Base-by-base conservation (phyloP, 208 protist species). In the Wallacemonas rigidus region DNA sequence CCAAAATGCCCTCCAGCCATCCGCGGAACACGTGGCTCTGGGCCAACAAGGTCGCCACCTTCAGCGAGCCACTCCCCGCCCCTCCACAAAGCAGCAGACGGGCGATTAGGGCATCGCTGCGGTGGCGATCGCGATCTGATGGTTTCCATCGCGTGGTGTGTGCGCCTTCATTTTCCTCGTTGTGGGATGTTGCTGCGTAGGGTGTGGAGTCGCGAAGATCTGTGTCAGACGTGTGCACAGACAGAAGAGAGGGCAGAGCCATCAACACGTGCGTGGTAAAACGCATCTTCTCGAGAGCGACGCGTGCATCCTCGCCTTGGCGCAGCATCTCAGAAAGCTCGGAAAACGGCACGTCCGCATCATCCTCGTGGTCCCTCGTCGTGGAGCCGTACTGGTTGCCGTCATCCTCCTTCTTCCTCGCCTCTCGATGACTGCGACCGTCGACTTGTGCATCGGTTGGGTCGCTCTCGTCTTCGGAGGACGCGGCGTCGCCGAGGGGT, bases 261-360 rank as follows among this genome's bases (percentile, higher is more conserved):
- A 75, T 67, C 26, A 88, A 48, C 4, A 88, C 76, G 39, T 64
- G 62, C 26, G 51, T 74, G 1, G 75, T 82, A 17, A 85, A 72
- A 26, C 82, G 76, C 40, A 91, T 67, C 58, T 81, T 54, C 58
- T 91, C 82, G 48, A 91, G 60, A 9, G 80, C 78, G 17, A 9
- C 12, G 15, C 72, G 69, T 57, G 55, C 72, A 14, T 82, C 80
- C 41, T 82, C 83, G 11, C 60, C 78, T 3, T 67, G 78, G 36
- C 83, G 82, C 73, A 91, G 77, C 45, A 76, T 76, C 73, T 86
- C 77, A 3, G 83, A 85, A 2, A 91, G 57, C 55, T 86, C 82
- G n/a, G 72, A 72, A 71, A 87, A 91, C 1, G 80, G 82, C 39
- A 76, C 11, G 11, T 85, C 82, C 36, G 61, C 51, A n/a, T 76